A percentile compares a stretch with the other conserved stretches of the same genome.
Evolutionary conservation across 2,329 filamentous ascomycete genomes (phyloP).

Genomic region (Aureobasidium pullulans): DNA sequence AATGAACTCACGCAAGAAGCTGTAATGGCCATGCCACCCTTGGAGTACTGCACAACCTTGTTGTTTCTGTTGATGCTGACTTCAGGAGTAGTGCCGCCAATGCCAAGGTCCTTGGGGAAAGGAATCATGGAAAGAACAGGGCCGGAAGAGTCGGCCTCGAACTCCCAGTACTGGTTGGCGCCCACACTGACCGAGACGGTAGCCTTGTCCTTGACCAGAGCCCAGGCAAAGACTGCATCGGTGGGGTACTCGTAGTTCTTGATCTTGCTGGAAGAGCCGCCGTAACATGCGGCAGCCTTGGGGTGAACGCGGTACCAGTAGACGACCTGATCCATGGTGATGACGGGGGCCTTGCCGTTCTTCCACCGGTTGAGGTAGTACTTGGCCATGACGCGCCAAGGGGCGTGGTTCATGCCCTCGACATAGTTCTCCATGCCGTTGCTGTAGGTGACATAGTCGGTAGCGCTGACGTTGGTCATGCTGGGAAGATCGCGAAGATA

Average conservation of each 20-base stretch:
- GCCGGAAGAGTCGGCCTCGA: conserved; percentile 24
- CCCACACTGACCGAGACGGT: conserved; percentile 29
- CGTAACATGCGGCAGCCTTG: conserved; percentile 26
- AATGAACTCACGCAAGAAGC: conserved; percentile 19
- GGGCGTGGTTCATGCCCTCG: conserved; percentile 29
- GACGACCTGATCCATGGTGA: conserved; percentile 30
- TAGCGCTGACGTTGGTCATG: conserved; percentile 19
- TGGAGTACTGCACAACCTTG: conserved; percentile 19
- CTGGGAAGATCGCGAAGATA: conserved; percentile 32
- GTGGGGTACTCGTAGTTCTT: conserved; percentile 27
- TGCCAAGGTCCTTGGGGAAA: conserved; percentile 25
- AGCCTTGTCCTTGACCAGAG: conserved; percentile 25
- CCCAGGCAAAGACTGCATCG: conserved; percentile 33
- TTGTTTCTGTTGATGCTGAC: conserved; percentile 27
- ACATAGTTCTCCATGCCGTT: conserved; percentile 30
- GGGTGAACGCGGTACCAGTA: conserved; percentile 34
- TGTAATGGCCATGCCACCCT: conserved; percentile 24
- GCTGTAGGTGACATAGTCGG: conserved; percentile 25
- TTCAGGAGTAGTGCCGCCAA: conserved; percentile 23
- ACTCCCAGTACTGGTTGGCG: conserved; percentile 29
- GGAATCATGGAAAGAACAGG: conserved; percentile 27
- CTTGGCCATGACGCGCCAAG: conserved; percentile 32
- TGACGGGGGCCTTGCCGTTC: conserved; percentile 25
- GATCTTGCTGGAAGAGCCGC: conserved; percentile 25
- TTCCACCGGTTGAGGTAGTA: conserved; percentile 34